Evolutionary conservation across 2,329 filamentous ascomycete species (phyloP).

Genomic region (Alternaria sp.): DNA sequence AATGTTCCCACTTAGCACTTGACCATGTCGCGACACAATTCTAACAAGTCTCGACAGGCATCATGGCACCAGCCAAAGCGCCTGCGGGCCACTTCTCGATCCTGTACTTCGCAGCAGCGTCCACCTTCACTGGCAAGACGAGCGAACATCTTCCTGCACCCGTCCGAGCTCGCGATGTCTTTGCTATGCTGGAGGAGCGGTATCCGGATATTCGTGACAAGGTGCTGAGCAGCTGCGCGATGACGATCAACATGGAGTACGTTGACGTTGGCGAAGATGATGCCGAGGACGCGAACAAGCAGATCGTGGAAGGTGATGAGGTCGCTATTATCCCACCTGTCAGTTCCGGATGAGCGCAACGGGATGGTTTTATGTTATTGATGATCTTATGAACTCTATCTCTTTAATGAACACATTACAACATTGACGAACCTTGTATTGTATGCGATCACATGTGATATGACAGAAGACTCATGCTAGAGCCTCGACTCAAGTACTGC

Average conservation of each 20-base stretch:
- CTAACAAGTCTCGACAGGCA: slow-evolving; percentile 25
- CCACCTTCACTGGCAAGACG: slow-evolving; percentile 72
- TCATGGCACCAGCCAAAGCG: slow-evolving; percentile 54
- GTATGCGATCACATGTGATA: not conserved
- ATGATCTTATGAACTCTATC: not conserved
- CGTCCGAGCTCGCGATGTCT: slow-evolving; percentile 67
- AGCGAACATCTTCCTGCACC: slow-evolving; percentile 71
- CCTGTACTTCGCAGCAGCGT: slow-evolving; percentile 81
- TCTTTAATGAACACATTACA: not conserved
- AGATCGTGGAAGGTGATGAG: slow-evolving; percentile 77
- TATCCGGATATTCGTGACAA: slow-evolving; percentile 73
- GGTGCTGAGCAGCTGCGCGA: slow-evolving; percentile 73
- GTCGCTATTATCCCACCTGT: slow-evolving; percentile 88
- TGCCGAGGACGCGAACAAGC: slow-evolving; percentile 50
- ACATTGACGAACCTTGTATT: not conserved
- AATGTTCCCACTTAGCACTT: not conserved
- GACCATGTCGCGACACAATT: not conserved
- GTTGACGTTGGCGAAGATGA: slow-evolving; percentile 70
- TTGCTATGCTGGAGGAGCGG: slow-evolving; percentile 69
- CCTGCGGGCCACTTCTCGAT: slow-evolving; percentile 74
- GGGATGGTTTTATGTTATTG: not conserved
- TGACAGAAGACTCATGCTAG: not conserved
- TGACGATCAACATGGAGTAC: slow-evolving; percentile 83
- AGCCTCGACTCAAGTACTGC: not conserved
- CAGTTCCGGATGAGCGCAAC: slow-evolving; percentile 67